phyloP scores from a whole-genome alignment of 257 asterid species.

The Oldenlandia corymbosa region DNA sequence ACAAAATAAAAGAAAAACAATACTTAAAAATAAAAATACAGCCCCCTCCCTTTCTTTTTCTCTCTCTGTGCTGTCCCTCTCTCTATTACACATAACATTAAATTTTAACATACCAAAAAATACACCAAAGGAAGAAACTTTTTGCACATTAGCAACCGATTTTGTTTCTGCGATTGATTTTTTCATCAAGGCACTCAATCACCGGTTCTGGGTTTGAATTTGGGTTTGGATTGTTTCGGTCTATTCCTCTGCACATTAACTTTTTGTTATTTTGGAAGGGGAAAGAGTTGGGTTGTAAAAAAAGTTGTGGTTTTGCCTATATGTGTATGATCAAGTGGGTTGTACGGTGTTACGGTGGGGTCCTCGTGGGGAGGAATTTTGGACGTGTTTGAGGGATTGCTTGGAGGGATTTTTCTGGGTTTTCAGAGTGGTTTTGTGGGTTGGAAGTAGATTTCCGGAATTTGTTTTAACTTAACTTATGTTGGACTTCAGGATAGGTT shows the following conservation, averaged over 20 bases:
- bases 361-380: constrained; percentile 28
- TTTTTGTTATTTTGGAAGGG: not conserved
- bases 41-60: too few species aligned
- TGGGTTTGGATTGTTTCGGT: not conserved
- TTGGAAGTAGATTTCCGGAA: constrained; percentile 20
- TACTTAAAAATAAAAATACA: too few species aligned
- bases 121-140: constrained; percentile 4
- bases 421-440: constrained; percentile 34
- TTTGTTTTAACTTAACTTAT: constrained; percentile 26
- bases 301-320: constrained; percentile 9
- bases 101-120: not conserved
- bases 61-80: constrained; percentile 1
- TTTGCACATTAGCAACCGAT: constrained; percentile 33
- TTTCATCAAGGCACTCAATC: constrained; percentile 9
- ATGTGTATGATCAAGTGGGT: constrained; percentile 56
- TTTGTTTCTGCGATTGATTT: constrained; percentile 42
- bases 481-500: constrained; percentile 78
- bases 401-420: constrained; percentile 41
- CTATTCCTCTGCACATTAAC: not conserved
- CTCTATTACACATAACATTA: constrained; percentile 3
- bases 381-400: constrained; percentile 25
- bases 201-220: constrained; percentile 5
- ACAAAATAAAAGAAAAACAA: constrained; percentile 1
- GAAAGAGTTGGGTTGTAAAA: not conserved
- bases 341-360: constrained; percentile 32